Evolutionary conservation across 345 rosid genomes (phyloP), one percentile per base, ranked within the genome.

Genomic region (Sisymbrium altissimum): DNA sequence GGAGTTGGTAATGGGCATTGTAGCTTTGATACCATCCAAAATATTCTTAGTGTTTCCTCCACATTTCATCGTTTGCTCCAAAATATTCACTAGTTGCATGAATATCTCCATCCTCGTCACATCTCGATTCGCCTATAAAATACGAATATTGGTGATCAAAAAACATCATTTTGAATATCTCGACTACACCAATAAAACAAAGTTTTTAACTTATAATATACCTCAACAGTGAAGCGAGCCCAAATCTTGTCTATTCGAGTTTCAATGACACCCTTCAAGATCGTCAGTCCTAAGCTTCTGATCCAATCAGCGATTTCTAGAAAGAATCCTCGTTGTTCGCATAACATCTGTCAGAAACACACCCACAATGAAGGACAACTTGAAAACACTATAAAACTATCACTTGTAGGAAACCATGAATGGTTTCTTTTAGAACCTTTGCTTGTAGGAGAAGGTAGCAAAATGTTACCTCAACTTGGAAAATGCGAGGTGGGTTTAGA

Each of bases 221-320:
- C 99, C 97, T 92, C 99, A 2, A 96, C 97, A 0, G 89, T 83
- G 79, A 92, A 96, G 27, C 83, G 90, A 32, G 97, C 98, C 97
- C 97, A 89, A 50, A 92, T 86, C 82, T 92, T 90, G 82, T 87
- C 93, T 17, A 84, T 59, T 41, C 89, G 83, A 71, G 93, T 84
- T 78, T 96, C 97, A 85, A 96, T 86, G 29, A 90, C 84, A 19
- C 99, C 99, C 76, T 86, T 95, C 88, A 95, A 84, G 84, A 95
- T 95, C 52, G 96, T 95, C 64, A 95, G 78, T 56, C 99, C 99
- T 83, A 95, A 66, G 64, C 97, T 92, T 79, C 91, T 78, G 73
- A 95, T 88, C 68, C 92, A 66, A 65, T 95, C 97, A 17, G 97
- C 99, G 60, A 92, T 95, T 77, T 95, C 99, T 0, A 95, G 81